Evolutionary conservation across 2,329 filamentous ascomycete species (phyloP).

Genomic region (Monosporascus sp.): DNA sequence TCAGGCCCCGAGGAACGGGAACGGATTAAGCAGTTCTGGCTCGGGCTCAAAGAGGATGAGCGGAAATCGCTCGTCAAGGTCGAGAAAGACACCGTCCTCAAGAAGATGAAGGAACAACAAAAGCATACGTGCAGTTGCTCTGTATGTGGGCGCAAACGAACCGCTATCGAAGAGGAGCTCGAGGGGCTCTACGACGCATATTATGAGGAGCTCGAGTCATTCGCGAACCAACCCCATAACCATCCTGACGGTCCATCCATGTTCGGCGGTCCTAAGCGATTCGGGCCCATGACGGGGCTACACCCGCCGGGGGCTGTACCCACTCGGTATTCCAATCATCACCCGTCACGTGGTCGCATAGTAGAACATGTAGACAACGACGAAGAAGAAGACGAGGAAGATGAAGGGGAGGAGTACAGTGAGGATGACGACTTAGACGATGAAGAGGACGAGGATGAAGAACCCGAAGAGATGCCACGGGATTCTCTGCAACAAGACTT

Average conservation of each 20-base stretch:
- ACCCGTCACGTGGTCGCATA: slow-evolving; percentile 71
- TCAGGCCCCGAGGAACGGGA: slow-evolving; percentile 91
- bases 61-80: slow-evolving; percentile 94
- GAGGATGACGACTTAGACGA: slow-evolving; percentile 41
- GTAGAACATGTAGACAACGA: slow-evolving; percentile 58
- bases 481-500: slow-evolving; percentile 74
- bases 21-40: slow-evolving; percentile 97
- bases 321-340: slow-evolving; percentile 56
- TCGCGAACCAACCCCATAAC: slow-evolving; percentile 70
- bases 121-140: slow-evolving; percentile 98
- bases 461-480: slow-evolving; percentile 49
- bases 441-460: slow-evolving; percentile 45
- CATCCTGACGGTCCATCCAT: slow-evolving; percentile 67
- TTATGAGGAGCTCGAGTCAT: slow-evolving; percentile 96
- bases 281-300: slow-evolving; percentile 48
- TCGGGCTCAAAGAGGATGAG: slow-evolving; percentile 88
- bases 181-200: slow-evolving; percentile 98
- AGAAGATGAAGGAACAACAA: slow-evolving; percentile 99
- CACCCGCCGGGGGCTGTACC: slow-evolving; percentile 54
- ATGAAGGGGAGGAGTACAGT: slow-evolving; percentile 45
- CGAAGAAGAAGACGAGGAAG: slow-evolving; percentile 50
- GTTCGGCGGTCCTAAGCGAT: slow-evolving; percentile 61
- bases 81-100: slow-evolving; percentile 94
- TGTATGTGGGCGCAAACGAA: slow-evolving; percentile 92
- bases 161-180: slow-evolving; percentile 94